A percentile compares a stretch with the other conserved stretches of the same genome.
phyloP scores from a whole-genome alignment of 2,329 filamentous ascomycete genomes.

The Zymoseptoria ardabiliae region DNA sequence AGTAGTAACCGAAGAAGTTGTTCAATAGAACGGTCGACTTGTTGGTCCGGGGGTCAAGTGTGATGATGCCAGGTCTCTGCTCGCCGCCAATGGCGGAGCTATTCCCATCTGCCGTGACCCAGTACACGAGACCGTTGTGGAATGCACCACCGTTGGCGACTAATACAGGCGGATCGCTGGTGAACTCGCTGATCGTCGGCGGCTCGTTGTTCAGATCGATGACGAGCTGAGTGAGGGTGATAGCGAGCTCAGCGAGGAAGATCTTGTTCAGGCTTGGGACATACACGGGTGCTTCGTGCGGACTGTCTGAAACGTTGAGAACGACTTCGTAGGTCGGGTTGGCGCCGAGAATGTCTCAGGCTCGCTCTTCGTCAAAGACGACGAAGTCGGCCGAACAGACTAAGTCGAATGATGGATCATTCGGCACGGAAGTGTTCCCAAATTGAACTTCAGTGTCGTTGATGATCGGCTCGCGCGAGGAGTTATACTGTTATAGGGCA shows the following conservation, averaged over 20 bases:
- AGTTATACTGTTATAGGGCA: conserved; percentile 15
- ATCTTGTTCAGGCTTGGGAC: conserved; percentile 35
- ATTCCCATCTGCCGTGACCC: conserved; percentile 18
- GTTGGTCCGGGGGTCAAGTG: conserved; percentile 39
- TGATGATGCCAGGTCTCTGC: conserved; percentile 36
- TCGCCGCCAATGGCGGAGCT: conserved; percentile 13
- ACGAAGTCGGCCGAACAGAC: conserved; percentile 27
- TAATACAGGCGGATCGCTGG: conserved; percentile 37
- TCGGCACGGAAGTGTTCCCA: conserved; percentile 15
- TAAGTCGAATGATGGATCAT: conserved; percentile 28
- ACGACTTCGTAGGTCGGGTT: conserved; percentile 29
- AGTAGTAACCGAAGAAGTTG: conserved; percentile 41
- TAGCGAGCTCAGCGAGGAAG: conserved; percentile 31
- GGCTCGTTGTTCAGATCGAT: conserved; percentile 38
- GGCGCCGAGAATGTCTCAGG: conserved; percentile 26
- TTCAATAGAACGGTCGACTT: conserved; percentile 37
- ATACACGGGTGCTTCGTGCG: conserved; percentile 41
- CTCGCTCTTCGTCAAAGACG: conserved; percentile 31
- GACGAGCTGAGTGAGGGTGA: conserved; percentile 31
- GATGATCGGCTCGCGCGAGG: conserved; percentile 4
- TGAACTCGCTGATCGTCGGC: conserved; percentile 33
- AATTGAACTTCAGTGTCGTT: conserved; percentile 11
- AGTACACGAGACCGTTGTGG: conserved; percentile 34
- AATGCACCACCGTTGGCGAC: conserved; percentile 37
- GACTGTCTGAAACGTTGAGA: conserved; percentile 16